Conservation (phyloP, 1,139 yeast genomes). For the Suhomyces kunorum region DNA sequence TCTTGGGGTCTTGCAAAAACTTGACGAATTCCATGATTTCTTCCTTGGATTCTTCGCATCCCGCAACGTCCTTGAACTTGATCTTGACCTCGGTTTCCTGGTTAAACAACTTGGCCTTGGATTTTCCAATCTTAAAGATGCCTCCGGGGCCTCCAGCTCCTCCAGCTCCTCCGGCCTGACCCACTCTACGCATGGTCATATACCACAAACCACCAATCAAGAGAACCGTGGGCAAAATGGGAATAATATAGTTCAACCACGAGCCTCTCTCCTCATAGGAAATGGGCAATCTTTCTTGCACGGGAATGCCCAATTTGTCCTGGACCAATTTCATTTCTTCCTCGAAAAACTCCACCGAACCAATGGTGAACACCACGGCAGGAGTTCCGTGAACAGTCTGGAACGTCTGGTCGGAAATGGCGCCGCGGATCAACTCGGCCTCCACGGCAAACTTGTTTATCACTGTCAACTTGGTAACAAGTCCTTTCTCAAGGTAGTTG, state of each 20-base stretch:
- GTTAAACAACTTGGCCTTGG: conserved; percentile 88
- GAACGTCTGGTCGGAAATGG: conserved; percentile 44
- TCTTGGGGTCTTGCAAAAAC: conserved; percentile 83
- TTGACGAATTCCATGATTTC: conserved; percentile 97
- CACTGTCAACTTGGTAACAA: conserved; percentile 74
- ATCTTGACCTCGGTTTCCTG: conserved; percentile 89
- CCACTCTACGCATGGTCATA: conserved; percentile 60
- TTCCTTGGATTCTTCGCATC: conserved; percentile 95
- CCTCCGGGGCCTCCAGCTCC: conserved; percentile 63
- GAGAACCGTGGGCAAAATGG: conserved; percentile 66
- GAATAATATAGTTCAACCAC: conserved; percentile 55
- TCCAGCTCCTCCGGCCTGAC: conserved; percentile 51
- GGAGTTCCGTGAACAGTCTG: conserved; percentile 40
- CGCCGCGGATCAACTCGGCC: conserved; percentile 66
- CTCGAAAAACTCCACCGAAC: conserved; percentile 73
- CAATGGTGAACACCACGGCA: conserved; percentile 64
- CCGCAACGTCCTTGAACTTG: conserved; percentile 92
- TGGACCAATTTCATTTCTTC: conserved; percentile 64
- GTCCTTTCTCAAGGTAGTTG: conserved; percentile 78
- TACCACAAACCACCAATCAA: conserved; percentile 74
- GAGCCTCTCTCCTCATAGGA: conserved; percentile 62
- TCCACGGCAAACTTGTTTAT: conserved; percentile 78
- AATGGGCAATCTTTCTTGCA: conserved; percentile 64
- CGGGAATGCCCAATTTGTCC: conserved; percentile 59
- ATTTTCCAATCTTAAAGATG: conserved; percentile 76